phyloP scores from a whole-genome alignment of 1,284 basidiomycete species.

The Cystobasidium sp. region DNA sequence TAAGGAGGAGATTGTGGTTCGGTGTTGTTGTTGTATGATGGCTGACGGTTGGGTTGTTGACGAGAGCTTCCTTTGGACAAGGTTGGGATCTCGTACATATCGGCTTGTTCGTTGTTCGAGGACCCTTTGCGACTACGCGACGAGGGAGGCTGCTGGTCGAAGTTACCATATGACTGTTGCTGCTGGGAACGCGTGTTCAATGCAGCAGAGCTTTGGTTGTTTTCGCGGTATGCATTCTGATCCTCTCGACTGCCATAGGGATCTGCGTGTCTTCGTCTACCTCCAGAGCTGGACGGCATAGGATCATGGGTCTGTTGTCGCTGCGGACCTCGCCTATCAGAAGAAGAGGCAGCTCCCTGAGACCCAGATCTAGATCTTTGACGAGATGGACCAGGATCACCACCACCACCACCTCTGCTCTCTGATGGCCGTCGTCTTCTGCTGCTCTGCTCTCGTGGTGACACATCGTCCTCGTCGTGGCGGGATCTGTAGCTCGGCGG shows the following conservation, averaged over 20 bases:
- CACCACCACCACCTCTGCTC: neutral
- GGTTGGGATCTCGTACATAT: slow-evolving; percentile 30
- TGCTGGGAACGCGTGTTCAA: neutral
- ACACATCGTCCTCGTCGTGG: neutral
- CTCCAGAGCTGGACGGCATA: neutral
- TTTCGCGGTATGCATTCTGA: slow-evolving; percentile 7
- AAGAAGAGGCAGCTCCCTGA: neutral
- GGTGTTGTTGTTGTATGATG: neutral
- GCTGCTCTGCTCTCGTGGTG: neutral
- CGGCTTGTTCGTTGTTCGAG: neutral
- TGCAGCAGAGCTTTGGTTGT: slow-evolving; percentile 27
- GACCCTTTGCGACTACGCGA: neutral
- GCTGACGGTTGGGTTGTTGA: neutral
- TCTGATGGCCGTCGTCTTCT: slow-evolving; percentile 5
- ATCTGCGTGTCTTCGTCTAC: slow-evolving; percentile 1
- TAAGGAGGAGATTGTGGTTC: slow-evolving; percentile 24
- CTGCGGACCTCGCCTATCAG: too few relatives aligned
- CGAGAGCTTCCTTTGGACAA: neutral
- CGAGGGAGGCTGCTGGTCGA: slow-evolving; percentile 18
- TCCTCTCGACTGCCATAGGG: slow-evolving; percentile 28
- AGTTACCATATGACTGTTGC: slow-evolving; percentile 3
- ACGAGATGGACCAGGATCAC: neutral
- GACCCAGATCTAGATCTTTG: neutral
- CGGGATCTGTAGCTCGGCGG: slow-evolving; percentile 10
- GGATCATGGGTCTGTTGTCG: neutral